Evolutionary conservation across 805 yeast species (phyloP), one percentile per base, ranked within the genome.

Genomic region (Barnettozyma californica): DNA sequence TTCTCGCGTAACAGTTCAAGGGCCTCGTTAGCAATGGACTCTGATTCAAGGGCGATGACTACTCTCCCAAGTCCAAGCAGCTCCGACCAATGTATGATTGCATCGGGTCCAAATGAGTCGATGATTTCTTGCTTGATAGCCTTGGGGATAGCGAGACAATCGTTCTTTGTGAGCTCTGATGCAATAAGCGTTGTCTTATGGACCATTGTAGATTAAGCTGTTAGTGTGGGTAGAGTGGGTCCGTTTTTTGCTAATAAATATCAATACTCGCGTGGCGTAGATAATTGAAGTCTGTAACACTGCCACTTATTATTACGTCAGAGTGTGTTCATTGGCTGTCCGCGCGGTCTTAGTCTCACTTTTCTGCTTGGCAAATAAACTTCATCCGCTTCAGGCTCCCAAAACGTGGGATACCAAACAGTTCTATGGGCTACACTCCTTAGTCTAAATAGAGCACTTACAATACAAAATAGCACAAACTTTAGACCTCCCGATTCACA

Each of bases 51-150:
- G 4, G 68, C 65, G 14, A 70, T 65, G 55, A 64, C 76, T 53
- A 63, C 64, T 54, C 82, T 76, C 59, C 66, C 70, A 48, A 63
- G 65, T 59, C 58, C 78, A 27, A 59, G 64, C 53, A 63, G 65
- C 53, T 66, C 77, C 19, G 72, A 74, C 59, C 64, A 70, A 41
- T 67, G 65, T 34, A 59, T 53, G 16, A 60, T 47, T 37, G 43
- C 20, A 11, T 18, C 33, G 6, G 19, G 14, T 9, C 48, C 51
- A 14, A 18, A 14, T 50, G 45, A 59, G 35, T 19, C 14, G 23
- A 38, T 40, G n/a, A 61, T 44, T 2, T 54, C 56, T 2, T 33
- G 11, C 38, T 58, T 60, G 43, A 59, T 50, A 7, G 8, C 2
- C 5, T 39, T 31, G 9, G 64, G 62, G 10, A 57, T 44, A 3